phyloP scores from a whole-genome alignment of 179 eudicot genomes.

The Actinidia arguta region DNA sequence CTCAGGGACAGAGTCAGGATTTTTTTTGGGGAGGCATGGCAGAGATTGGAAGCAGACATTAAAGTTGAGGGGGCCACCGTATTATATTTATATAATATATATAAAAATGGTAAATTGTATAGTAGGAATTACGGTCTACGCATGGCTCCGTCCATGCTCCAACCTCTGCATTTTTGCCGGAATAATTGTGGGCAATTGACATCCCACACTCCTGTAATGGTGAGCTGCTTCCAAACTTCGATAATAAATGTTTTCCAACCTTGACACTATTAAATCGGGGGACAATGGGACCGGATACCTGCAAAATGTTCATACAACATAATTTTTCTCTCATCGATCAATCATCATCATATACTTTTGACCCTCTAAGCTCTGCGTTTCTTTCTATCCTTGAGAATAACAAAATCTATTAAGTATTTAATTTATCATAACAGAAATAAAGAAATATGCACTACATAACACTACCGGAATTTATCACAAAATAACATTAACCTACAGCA shows the following conservation, averaged over 20 bases:
- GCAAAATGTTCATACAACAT: constrained; percentile 23
- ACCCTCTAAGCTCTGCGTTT: background rate
- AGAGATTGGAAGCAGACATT: too few relatives aligned
- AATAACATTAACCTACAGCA: background rate
- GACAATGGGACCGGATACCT: constrained; percentile 73
- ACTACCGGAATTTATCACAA: background rate
- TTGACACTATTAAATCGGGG: constrained; percentile 42
- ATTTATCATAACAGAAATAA: background rate
- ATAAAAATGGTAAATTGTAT: too few relatives aligned
- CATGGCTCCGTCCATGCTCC: too few relatives aligned
- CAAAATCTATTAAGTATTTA: background rate
- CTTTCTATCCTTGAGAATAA: background rate
- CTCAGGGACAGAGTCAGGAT: too few relatives aligned
- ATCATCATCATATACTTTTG: background rate
- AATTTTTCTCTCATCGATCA: background rate
- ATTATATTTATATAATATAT: too few relatives aligned
- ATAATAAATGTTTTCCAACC: constrained; percentile 58
- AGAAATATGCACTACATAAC: background rate
- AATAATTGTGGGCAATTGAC: constrained; percentile 44
- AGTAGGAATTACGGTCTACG: too few relatives aligned
- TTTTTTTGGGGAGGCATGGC: too few relatives aligned
- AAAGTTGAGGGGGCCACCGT: too few relatives aligned
- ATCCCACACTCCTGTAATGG: constrained; percentile 55
- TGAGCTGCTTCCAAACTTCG: constrained; percentile 54
- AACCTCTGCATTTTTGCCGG: constrained; percentile 29